Evolutionary conservation across 2,329 filamentous ascomycete genomes (phyloP), one percentile per base, ranked within the genome.

Genomic region (Stagonosporopsis vannaccii): DNA sequence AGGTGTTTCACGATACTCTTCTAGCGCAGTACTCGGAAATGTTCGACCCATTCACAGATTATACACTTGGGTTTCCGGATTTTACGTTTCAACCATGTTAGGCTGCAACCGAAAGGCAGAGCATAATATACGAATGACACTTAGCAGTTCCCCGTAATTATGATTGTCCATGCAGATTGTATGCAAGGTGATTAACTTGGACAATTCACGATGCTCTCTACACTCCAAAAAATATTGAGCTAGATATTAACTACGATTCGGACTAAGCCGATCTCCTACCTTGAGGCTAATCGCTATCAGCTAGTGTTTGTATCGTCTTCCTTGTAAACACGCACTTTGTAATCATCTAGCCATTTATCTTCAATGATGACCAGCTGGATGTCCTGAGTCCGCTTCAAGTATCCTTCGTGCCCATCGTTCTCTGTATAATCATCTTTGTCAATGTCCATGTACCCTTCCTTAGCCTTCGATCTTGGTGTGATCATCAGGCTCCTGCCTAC

Each of bases 341-440:
- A 75, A 42, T 72, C 70, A 48, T 77, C 74, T 15, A 66, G 59
- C 77, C 77, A 79, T 52, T 73, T 70, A 44, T 80, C 77, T 49
- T 79, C 75, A 39, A 79, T 79, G 26, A 78, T 78, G n/a, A 69
- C 65, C 23, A 80, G 59, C 59, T 80, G 78, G 0, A 69, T 65
- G 13, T 73, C 73, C 46, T 80, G 77, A 7, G 69, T 73, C 20
- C 70, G 68, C 53, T 76, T 77, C 26, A 79, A 66, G 42, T 78
- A 78, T 5, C 61, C 70, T 33, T 44, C 50, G 43, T 66, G 61
- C 7, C 63, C 63, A 35, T 78, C 76, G 25, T 78, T 72, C 39
- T 67, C 60, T 2, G 60, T 65, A 44, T 66, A 67, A 30, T 79
- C 77, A 47, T 79, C 77, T 59, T 74, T 68, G 40, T 76, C 72